These are phyloP conservation scores for Wickerhamiella sorbophila DNA, from an alignment of 805 yeast species.

Conservation along the genomic window DNA sequence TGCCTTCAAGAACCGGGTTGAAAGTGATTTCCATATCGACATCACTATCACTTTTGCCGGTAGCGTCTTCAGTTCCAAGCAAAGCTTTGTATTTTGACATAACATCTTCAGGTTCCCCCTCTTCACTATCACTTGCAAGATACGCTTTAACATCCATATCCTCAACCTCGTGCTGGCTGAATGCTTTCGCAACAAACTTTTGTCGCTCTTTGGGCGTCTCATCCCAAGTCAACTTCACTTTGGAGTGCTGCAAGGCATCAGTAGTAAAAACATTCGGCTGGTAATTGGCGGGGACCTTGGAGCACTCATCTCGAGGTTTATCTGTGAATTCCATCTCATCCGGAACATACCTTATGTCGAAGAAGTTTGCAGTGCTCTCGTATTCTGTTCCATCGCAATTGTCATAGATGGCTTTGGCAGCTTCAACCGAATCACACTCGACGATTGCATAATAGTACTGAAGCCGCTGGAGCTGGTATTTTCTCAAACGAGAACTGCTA, in stretches of 20 bases:
- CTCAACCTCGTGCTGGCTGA: constrained; percentile 59
- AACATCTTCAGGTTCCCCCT: constrained; percentile 12
- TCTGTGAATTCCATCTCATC: constrained; percentile 73
- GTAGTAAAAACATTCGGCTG: constrained; percentile 75
- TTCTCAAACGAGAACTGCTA: constrained; percentile 68
- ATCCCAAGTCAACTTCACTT: constrained; percentile 95
- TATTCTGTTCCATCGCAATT: constrained; percentile 91
- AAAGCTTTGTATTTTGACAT: constrained; percentile 17
- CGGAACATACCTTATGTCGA: constrained; percentile 85
- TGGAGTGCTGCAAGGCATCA: constrained; percentile 91
- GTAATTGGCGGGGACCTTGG: constrained; percentile 58
- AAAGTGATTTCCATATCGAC: constrained; percentile 93
- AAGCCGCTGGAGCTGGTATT: constrained; percentile 82
- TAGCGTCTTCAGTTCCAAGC: constrained; percentile 5
- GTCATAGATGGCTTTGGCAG: constrained; percentile 65
- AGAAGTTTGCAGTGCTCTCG: constrained; percentile 88
- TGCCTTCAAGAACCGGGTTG: constrained; percentile 64
- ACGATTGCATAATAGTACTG: constrained; percentile 90
- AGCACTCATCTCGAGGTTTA: constrained; percentile 60
- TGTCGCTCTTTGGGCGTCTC: constrained; percentile 89
- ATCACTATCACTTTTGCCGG: constrained; percentile 29
- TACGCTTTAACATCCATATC: constrained; percentile 65
- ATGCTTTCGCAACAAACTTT: constrained; percentile 61
- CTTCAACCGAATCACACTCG: constrained; percentile 54
- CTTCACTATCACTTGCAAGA: constrained; percentile 24